Evolutionary conservation across 2,329 filamentous ascomycete genomes (phyloP), one percentile per base, ranked within the genome.

Genomic region (Akanthomyces muscarius): DNA sequence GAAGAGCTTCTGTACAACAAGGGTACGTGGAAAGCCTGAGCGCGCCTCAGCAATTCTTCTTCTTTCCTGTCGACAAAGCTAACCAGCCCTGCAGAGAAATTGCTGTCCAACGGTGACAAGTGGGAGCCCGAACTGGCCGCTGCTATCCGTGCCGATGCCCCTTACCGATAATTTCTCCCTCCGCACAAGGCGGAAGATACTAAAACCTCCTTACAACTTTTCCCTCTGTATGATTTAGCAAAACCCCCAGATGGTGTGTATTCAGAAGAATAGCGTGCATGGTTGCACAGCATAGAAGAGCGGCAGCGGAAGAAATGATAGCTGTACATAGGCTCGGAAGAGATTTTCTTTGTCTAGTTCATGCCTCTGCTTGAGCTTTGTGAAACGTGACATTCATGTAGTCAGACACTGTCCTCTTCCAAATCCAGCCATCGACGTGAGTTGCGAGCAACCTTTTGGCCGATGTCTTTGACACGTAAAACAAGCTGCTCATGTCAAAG

Each of bases 1-100:
- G 94, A 99, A 79, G 94, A 98, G 83, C 80, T 98, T 71, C 79
- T 98, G 71, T 98, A 98, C 83, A 98, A 98, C 83, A 98, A 98
- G 86, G 86, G 80, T 82, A 67, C 16, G 77, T 75, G 30, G 18
- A 18, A 45, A 25, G 53, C 21, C 8, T 45, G 16, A n/a, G 8
- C 7, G 21, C 33, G 18, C 38, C 16, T 10, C 18, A n/a, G 16
- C 2, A 33, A 18, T 18, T 28, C 21, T 23, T 11, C 4, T 36
- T 48, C 64, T 44, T 38, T 10, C 11, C n/a, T n/a, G 8, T 16
- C 21, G 16, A 14, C 18, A 23, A 7, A 36, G 65, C 71, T 75
- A 61, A 74, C 69, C 45, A 25, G 28, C 6, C 30, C 38, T 41
- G 3, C 70, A 82, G 89, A 96, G 83, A 96, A 96, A 80, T 80